phyloP scores from a whole-genome alignment of 2,329 filamentous ascomycete species.

The Verruconis gallopava region DNA sequence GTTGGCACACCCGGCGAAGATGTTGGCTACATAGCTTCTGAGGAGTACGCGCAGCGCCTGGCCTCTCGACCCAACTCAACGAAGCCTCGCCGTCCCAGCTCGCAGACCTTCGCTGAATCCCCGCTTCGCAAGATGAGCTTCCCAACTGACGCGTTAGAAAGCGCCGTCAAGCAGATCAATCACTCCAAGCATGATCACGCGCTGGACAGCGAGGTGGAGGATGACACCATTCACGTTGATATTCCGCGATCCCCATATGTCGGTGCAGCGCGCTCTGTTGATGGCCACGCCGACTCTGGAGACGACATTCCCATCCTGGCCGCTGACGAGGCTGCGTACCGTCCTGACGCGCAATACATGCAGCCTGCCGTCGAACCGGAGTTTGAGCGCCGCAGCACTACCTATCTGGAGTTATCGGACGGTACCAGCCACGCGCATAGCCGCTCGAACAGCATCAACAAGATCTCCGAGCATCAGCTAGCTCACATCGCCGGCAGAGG shows the following conservation, averaged over 20 bases:
- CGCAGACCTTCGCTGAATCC: slow-evolving; percentile 35
- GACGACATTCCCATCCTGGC: slow-evolving; percentile 64
- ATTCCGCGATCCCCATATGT: slow-evolving; percentile 26
- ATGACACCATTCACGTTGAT: slow-evolving; percentile 64
- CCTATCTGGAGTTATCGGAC: slow-evolving; percentile 34
- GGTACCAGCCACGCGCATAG: slow-evolving; percentile 3
- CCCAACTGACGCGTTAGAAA: slow-evolving; percentile 28
- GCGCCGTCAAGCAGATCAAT: slow-evolving; percentile 16
- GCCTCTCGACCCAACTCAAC: slow-evolving; percentile 43
- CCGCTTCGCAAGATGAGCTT: slow-evolving; percentile 38
- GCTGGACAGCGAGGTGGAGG: slow-evolving; percentile 36
- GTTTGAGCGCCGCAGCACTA: slow-evolving; percentile 40
- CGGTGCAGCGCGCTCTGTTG: slow-evolving; percentile 33
- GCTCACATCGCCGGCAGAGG: slow-evolving; percentile 30
- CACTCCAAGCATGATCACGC: slow-evolving; percentile 17
- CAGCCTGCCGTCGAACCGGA: slow-evolving; percentile 73
- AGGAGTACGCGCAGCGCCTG: slow-evolving; percentile 69
- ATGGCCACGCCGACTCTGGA: slow-evolving; percentile 44
- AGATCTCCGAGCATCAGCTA: slow-evolving; percentile 13
- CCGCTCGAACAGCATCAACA: slow-evolving; percentile 8
- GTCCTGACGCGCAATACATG: slow-evolving; percentile 52
- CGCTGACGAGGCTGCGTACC: slow-evolving; percentile 71
- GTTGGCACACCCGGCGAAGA: slow-evolving; percentile 77
- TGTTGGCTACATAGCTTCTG: slow-evolving; percentile 74
- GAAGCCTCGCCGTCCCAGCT: slow-evolving; percentile 31